Evolutionary conservation across 331 rosid genomes (phyloP).

Genomic region (Malus hybrid): DNA sequence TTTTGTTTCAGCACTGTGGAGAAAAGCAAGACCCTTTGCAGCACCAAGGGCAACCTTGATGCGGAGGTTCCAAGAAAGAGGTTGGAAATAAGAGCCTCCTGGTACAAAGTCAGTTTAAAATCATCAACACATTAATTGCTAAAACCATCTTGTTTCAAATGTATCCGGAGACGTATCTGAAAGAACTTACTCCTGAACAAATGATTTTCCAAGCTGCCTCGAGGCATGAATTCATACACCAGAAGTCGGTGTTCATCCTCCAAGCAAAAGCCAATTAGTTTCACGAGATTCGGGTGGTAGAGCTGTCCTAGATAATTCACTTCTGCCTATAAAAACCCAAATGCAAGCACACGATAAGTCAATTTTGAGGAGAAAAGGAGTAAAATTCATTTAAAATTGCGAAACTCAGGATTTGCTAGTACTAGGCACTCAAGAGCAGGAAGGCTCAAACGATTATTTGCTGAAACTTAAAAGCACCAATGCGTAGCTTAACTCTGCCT

Average conservation of each 20-base stretch:
- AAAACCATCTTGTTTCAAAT: background rate
- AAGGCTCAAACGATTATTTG: background rate
- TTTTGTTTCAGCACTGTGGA: slow-evolving; percentile 63
- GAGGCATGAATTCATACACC: slow-evolving; percentile 89
- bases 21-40: slow-evolving; percentile 90
- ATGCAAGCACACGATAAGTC: slow-evolving; percentile 11
- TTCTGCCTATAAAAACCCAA: slow-evolving; percentile 61
- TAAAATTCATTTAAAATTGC: too few species aligned
- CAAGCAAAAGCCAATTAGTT: slow-evolving; percentile 74
- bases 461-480: background rate
- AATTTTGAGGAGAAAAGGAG: too few species aligned
- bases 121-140: background rate
- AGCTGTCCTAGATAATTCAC: slow-evolving; percentile 82
- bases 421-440: background rate
- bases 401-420: background rate
- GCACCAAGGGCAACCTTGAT: slow-evolving; percentile 94
- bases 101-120: slow-evolving; percentile 4
- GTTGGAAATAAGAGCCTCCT: slow-evolving; percentile 97
- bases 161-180: background rate
- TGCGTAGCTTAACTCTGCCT: slow-evolving; percentile 2
- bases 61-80: slow-evolving; percentile 92
- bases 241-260: slow-evolving; percentile 87
- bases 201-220: slow-evolving; percentile 97
- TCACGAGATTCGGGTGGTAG: slow-evolving; percentile 81
- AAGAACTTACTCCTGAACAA: slow-evolving; percentile 76